Evolutionary conservation across 345 rosid genomes (phyloP).

Genomic region (Syzygium grande): DNA sequence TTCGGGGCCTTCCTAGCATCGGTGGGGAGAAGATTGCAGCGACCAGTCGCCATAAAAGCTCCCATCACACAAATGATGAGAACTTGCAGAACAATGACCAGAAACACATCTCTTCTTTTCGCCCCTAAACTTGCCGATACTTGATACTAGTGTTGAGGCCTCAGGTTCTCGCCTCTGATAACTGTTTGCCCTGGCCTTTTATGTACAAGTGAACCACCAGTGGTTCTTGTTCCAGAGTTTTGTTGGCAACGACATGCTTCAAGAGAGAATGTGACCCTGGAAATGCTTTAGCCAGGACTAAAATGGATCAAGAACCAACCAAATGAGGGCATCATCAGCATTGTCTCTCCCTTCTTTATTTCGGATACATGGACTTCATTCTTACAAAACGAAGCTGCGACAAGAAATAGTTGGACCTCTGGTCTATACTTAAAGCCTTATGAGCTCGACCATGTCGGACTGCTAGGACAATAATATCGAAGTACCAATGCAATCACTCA

Average conservation of each 20-base stretch:
- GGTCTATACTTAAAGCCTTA: background rate
- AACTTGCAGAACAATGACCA: conserved; percentile 67
- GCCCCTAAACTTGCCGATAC: background rate
- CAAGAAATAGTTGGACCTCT: background rate
- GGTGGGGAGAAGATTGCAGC: conserved; percentile 49
- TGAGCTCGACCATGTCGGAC: too few relatives aligned
- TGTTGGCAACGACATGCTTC: background rate
- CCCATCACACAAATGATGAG: conserved; percentile 55
- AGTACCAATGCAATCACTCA: too few relatives aligned
- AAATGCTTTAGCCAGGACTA: background rate
- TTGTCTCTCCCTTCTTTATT: background rate
- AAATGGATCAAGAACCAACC: background rate
- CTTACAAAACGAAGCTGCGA: background rate
- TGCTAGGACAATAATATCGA: too few relatives aligned
- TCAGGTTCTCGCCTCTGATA: background rate
- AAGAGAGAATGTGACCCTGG: background rate
- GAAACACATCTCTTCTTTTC: conserved; percentile 46
- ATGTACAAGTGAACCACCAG: background rate
- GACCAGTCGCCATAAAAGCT: conserved; percentile 58
- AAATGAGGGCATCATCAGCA: background rate
- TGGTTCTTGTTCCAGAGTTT: background rate
- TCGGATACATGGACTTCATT: background rate
- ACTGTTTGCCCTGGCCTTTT: background rate
- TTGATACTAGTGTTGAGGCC: background rate
- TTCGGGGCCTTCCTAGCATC: too few relatives aligned